Percentiles rank a stretch among this genome's conserved stretches.
Evolutionary conservation across 2,329 filamentous ascomycete species (phyloP).

Genomic region (Mycosphaerella sp.): DNA sequence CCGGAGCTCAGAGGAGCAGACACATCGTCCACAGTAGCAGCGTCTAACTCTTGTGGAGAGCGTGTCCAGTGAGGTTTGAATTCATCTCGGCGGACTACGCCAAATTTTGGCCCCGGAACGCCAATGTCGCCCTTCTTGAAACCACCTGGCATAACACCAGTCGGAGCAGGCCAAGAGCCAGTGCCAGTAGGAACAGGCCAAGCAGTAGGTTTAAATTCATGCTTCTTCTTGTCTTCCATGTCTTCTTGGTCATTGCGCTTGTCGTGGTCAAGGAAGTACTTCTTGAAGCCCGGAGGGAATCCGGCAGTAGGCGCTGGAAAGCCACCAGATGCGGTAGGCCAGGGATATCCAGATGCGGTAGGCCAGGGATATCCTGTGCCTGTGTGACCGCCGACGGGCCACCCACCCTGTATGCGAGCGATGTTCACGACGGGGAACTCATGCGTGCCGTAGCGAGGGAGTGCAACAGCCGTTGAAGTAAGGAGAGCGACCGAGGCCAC

Average conservation of each 20-base stretch:
- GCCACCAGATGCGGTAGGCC: not conserved
- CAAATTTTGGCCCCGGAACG: not conserved
- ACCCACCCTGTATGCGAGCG: slow-evolving; percentile 1
- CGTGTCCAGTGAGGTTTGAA: slow-evolving; percentile 6
- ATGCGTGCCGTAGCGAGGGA: not conserved
- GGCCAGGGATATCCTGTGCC: not conserved
- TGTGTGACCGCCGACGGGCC: not conserved
- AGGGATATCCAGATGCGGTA: slow-evolving; percentile 1
- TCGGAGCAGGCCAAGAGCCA: not conserved
- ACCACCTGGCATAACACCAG: not conserved
- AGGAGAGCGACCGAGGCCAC: slow-evolving; percentile 9
- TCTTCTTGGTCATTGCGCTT: not conserved
- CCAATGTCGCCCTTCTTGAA: not conserved
- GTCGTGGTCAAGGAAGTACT: not conserved
- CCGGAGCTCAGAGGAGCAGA: not conserved
- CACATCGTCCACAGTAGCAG: not conserved
- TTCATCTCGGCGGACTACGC: not conserved
- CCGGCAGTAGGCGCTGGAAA: not conserved
- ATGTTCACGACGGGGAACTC: not conserved
- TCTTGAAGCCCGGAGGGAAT: not conserved
- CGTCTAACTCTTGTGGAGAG: not conserved
- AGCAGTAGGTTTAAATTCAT: not conserved
- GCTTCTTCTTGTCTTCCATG: not conserved
- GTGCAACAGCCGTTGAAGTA: slow-evolving; percentile 4
- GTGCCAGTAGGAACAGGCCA: not conserved